Evolutionary conservation across 768 basidiomycete genomes (phyloP).

Genomic region (Boletus vinaceobasis): DNA sequence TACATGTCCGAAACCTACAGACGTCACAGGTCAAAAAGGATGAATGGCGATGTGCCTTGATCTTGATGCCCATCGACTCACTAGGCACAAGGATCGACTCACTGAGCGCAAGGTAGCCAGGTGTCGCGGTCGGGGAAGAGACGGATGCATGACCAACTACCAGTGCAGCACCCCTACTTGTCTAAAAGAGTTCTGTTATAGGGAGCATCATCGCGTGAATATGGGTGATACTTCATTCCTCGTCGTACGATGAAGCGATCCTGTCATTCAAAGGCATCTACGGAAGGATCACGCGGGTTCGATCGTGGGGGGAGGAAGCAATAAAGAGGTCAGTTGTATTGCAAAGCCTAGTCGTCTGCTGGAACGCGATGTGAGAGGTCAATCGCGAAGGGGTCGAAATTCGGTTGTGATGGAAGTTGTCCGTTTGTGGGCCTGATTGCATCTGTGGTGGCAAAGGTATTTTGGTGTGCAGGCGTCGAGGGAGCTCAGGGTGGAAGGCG

Average conservation of each 20-base stretch:
- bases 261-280: slow-evolving; percentile 20
- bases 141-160: slow-evolving; percentile 87
- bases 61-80: slow-evolving; percentile 97
- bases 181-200: slow-evolving; percentile 56
- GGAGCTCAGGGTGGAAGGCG: slow-evolving; percentile 73
- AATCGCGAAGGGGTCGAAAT: slow-evolving; percentile 9
- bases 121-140: slow-evolving; percentile 90
- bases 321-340: not conserved
- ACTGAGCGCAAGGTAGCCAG: too few relatives aligned
- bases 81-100: slow-evolving; percentile 90
- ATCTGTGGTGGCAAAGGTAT: slow-evolving; percentile 76
- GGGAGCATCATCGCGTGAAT: slow-evolving; percentile 42
- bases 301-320: not conserved
- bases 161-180: too few relatives aligned
- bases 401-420: not conserved
- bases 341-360: not conserved
- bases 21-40: too few relatives aligned
- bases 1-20: slow-evolving; percentile 97
- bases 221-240: slow-evolving; percentile 55
- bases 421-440: slow-evolving; percentile 57
- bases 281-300: slow-evolving; percentile 7
- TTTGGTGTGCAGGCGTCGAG: slow-evolving; percentile 66
- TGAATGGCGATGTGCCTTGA: slow-evolving; percentile 61
- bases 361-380: not conserved
- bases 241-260: slow-evolving; percentile 24